These are phyloP conservation scores for Platanthera guangdongensis DNA, from an alignment of 106 monocot genomes.

Conservation along the genomic window DNA sequence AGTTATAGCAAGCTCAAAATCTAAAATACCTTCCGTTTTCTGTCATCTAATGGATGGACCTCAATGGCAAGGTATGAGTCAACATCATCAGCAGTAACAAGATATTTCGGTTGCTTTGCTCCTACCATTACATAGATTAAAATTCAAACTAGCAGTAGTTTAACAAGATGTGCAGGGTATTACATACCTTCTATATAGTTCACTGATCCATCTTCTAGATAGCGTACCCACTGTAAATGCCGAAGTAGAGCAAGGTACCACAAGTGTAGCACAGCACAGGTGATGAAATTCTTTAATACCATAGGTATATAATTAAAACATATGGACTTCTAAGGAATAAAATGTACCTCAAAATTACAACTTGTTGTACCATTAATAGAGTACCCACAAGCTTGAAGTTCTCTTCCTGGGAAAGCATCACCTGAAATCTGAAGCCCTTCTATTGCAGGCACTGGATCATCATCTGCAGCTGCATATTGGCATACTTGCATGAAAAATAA, in stretches of 20 bases:
- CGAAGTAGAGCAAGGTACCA: neutral
- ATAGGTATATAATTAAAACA: neutral
- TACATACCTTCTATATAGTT: conserved; percentile 66
- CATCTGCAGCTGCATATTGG: conserved; percentile 66
- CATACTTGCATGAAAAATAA: conserved; percentile 1
- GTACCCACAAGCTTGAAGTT: conserved; percentile 78
- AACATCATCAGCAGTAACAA: conserved; percentile 80
- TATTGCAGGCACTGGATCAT: conserved; percentile 93
- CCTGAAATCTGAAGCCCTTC: conserved; percentile 87
- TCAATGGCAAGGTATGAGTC: conserved; percentile 68
- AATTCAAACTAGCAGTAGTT: neutral
- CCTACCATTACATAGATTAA: conserved; percentile 23
- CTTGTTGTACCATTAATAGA: conserved; percentile 91
- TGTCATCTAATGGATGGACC: conserved; percentile 72
- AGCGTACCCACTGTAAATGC: conserved; percentile 56
- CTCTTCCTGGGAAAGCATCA: conserved; percentile 91
- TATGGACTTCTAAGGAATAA: neutral
- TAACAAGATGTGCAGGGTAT: neutral
- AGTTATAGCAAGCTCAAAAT: neutral
- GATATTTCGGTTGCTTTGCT: conserved; percentile 61
- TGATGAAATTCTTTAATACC: neutral
- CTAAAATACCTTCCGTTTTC: conserved; percentile 54
- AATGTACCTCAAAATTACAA: conserved; percentile 90
- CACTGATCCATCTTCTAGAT: conserved; percentile 68
- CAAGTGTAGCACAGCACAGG: neutral